Percentiles rank a stretch among this genome's conserved stretches.
These are phyloP conservation scores for Yamadazyma sp. DNA, from an alignment of 1,139 yeast species.

Conservation along the genomic window DNA sequence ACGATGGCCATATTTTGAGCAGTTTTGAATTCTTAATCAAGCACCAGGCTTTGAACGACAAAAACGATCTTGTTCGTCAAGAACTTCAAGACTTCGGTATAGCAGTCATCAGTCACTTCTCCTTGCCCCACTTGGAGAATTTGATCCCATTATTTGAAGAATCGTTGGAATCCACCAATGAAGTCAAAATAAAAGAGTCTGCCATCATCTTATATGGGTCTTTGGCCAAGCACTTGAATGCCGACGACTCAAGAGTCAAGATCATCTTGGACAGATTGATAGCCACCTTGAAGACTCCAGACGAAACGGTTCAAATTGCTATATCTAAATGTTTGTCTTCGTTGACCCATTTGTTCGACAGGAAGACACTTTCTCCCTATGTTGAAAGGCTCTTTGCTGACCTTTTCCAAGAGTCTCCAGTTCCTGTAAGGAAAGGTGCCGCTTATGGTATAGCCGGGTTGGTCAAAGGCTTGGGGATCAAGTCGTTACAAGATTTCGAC, in stretches of 20 bases:
- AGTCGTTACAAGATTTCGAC: conserved; percentile 71
- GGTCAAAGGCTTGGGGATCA: conserved; percentile 86
- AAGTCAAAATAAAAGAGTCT: conserved; percentile 72
- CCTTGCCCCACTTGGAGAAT: conserved; percentile 61
- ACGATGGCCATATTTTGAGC: conserved; percentile 38
- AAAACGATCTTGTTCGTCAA: conserved; percentile 69
- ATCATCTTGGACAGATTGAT: conserved; percentile 69
- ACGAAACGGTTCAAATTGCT: conserved; percentile 86
- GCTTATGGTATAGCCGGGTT: conserved; percentile 96
- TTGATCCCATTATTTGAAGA: conserved; percentile 78
- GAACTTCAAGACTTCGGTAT: conserved; percentile 91
- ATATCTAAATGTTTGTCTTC: conserved; percentile 86
- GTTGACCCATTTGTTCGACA: conserved; percentile 59
- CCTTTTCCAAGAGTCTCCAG: conserved; percentile 50
- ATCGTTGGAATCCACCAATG: conserved; percentile 51
- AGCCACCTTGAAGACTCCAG: conserved; percentile 78
- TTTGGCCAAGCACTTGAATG: conserved; percentile 74
- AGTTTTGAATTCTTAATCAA: conserved; percentile 61
- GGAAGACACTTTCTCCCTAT: conserved; percentile 46
- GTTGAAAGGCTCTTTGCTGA: conserved; percentile 55
- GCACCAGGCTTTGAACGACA: conserved; percentile 70
- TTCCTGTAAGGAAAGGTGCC: conserved; percentile 80
- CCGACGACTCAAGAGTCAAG: conserved; percentile 62
- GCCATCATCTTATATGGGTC: conserved; percentile 87
- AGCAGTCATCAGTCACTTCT: conserved; percentile 63